Evolutionary conservation across 2,329 filamentous ascomycete species (phyloP).

Genomic region (Xylariaceae sp.): DNA sequence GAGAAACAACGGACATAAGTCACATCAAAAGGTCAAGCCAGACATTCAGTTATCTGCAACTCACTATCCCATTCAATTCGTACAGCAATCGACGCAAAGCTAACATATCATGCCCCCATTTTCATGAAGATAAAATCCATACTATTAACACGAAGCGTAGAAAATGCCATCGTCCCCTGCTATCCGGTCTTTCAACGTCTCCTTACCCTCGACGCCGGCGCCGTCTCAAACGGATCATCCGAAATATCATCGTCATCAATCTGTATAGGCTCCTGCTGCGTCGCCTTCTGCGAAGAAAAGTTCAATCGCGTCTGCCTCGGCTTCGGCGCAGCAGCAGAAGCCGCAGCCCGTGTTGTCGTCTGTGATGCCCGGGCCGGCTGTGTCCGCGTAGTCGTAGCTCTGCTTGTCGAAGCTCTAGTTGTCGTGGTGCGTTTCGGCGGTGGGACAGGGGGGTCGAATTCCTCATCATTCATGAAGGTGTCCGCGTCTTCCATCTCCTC

Average conservation of each 20-base stretch:
- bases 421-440: constrained; percentile 35
- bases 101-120: neutral
- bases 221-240: constrained; percentile 55
- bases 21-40: neutral
- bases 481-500: constrained; percentile 42
- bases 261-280: constrained; percentile 45
- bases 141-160: neutral
- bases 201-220: constrained; percentile 34
- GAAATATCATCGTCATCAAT: constrained; percentile 63
- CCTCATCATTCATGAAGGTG: constrained; percentile 50
- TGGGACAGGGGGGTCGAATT: constrained; percentile 35
- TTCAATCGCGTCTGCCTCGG: constrained; percentile 45
- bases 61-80: neutral
- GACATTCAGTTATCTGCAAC: neutral
- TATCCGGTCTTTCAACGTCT: constrained; percentile 2
- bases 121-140: neutral
- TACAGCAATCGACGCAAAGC: neutral
- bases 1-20: neutral
- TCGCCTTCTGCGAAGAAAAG: constrained; percentile 42
- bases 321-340: constrained; percentile 28
- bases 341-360: constrained; percentile 32
- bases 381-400: constrained; percentile 31
- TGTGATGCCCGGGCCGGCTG: constrained; percentile 24
- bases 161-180: neutral
- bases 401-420: constrained; percentile 28